Base-by-base conservation (phyloP, 805 yeast genomes). In the Saccharomycopsis microspora region DNA sequence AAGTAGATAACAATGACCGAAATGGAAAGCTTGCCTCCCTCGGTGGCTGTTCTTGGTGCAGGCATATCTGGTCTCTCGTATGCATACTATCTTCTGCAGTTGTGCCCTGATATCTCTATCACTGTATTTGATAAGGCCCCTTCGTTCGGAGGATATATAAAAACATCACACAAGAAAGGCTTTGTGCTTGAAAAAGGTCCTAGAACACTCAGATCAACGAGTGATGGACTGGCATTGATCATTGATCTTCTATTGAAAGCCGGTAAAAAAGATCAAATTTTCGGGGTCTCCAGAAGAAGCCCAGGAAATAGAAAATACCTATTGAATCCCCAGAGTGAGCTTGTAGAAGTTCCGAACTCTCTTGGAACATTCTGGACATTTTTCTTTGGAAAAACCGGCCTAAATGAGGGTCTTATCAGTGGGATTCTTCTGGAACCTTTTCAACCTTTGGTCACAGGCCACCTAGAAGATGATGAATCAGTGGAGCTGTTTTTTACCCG, bases 21-120 rank as follows among this genome's bases (percentile, higher is more conserved):
- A 19, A 19, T 19, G 19, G 19, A 19, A 19, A 19, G 19, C 19
- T 19, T 19, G 19, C 19, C 19, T 19, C 2, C 19, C 19, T 19
- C 19, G 32, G 46, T 88, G 2, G 88, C 84, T 0, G 84, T 89
- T 0, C 59, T 88, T 1, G 98, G 98, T 0, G 82, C 85, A 0
- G 98, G 98, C 0, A 75, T 90, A 2, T 83, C 96, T 0, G 97
- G 97, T 0, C 67, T 93, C 3, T 68, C 87, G 2, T 84, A 75
- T 58, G 76, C 83, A 1, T 83, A 81, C 57, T 84, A 82, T 57
- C 66, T 88, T 9, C 68, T 72, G 35, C 74, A 73, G 47, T 61
- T 86, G n/a, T 69, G 95, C 44, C 96, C 96, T 0, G 96, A 88
- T 60, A 56, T 85, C 19, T 63, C 65, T 3, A 71, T 90, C 41